phyloP scores from a whole-genome alignment of 192 early-diverging fungal species.

The Mortierella alpina region DNA sequence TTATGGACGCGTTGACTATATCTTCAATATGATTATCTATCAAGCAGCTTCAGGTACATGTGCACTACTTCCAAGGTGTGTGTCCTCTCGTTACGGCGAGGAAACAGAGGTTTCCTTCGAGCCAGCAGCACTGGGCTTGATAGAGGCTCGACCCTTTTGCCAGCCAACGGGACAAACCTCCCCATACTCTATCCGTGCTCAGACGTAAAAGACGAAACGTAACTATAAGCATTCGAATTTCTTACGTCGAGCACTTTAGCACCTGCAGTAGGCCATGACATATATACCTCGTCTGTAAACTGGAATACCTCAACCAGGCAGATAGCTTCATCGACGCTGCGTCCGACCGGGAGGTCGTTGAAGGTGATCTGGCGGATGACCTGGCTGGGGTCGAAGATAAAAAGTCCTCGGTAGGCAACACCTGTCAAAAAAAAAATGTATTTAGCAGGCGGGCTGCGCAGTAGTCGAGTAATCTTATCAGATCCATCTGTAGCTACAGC shows the following conservation, averaged over 20 bases:
- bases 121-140: conserved; percentile 51
- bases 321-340: conserved; percentile 86
- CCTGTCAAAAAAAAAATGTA: conserved; percentile 28
- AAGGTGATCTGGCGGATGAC: conserved; percentile 89
- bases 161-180: conserved; percentile 90
- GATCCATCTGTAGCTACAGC: background rate
- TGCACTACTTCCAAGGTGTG: background rate
- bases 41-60: background rate
- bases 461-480: background rate
- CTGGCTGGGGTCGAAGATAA: conserved; percentile 92
- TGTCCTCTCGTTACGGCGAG: conserved; percentile 34
- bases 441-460: background rate
- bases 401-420: conserved; percentile 86
- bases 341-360: conserved; percentile 91
- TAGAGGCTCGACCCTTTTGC: conserved; percentile 72
- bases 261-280: background rate
- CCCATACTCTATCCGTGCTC: conserved; percentile 56
- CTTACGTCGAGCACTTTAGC: no score
- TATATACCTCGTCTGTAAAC: conserved; percentile 85
- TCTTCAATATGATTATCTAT: no score
- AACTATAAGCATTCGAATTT: background rate
- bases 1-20: no score
- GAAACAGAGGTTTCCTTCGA: conserved; percentile 53
- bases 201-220: background rate
- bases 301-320: conserved; percentile 95